These are phyloP conservation scores for Lupinus albus DNA, from an alignment of 306 rosid species.

Conservation along the genomic window DNA sequence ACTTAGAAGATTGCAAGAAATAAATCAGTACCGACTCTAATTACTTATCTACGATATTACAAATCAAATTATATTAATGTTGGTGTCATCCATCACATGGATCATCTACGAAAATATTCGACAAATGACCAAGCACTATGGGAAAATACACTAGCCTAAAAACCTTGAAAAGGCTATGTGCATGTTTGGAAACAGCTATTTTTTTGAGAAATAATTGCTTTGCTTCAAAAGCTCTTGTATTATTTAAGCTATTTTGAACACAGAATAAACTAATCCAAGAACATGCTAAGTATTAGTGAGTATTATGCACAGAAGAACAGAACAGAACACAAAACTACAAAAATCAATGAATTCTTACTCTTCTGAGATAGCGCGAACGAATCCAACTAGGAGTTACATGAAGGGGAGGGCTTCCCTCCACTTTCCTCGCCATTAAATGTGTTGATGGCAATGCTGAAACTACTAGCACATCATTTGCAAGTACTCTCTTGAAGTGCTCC, in stretches of 20 bases:
- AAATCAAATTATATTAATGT: conserved; percentile 6
- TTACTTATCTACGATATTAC: background rate
- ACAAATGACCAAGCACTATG: background rate
- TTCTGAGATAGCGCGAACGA: conserved; percentile 71
- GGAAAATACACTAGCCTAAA: background rate
- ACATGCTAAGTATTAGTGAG: background rate
- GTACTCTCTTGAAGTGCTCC: conserved; percentile 84
- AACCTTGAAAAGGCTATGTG: conserved; percentile 19
- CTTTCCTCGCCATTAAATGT: conserved; percentile 75
- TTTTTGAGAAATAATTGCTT: background rate
- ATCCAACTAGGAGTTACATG: conserved; percentile 85
- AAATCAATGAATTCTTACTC: conserved; percentile 55
- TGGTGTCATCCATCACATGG: background rate
- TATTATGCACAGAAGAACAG: background rate
- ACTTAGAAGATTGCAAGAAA: conserved; percentile 1
- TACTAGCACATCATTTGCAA: conserved; percentile 73
- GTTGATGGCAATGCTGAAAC: conserved; percentile 93
- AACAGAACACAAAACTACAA: conserved; percentile 20
- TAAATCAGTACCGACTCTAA: conserved; percentile 11
- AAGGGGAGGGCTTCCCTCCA: conserved; percentile 82
- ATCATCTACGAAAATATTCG: background rate
- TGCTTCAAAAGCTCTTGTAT: background rate
- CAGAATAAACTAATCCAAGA: background rate
- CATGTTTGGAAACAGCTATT: background rate
- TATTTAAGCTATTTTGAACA: background rate